Base-by-base conservation (phyloP, 2,329 filamentous ascomycete species). In the Monosporascus sp. region DNA sequence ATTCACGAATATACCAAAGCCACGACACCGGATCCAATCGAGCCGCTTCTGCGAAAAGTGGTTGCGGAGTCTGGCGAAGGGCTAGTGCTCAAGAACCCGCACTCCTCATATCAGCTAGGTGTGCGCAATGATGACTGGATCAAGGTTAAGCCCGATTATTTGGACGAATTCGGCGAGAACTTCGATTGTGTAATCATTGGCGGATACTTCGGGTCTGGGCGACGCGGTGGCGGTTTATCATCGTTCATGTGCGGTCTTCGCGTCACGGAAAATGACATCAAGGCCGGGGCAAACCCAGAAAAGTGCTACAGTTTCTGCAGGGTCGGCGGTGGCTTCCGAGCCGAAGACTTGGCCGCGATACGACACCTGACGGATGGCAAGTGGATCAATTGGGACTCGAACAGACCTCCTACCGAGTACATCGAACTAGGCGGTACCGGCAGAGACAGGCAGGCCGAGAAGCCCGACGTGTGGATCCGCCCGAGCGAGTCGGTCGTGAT, bases 91-190 rank as follows among this genome's bases (percentile, higher is more conserved):
- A 99, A 99, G 75, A 97, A 96, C 58, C 94, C 94, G 7, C 81
- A 87, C 5, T 96, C 92, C 0, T 81, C 84, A 64, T 99, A 99
- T 68, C 81, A 84, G 7, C 79, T 97, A 9, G 96, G 96, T 65
- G 89, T 90, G 61, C 87, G 94, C 48, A 94, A 95, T 64, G 90
- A 96, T 62, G 90, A 96, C 70, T 99, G 94, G 94, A 87, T 97
- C 73, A 99, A 99, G 69, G 92, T 99, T 8, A 99, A 99, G 65
- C 94, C 94, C 1, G 94, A 99, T 59, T 99, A 99, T 70, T 97
- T 97, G 92, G 86, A 86, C 2, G 93, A 96, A 58, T 96, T 94
- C 68, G 94, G 94, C 56, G 93, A 97, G 71, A 90, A 88, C 0
- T 82, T 99, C 3, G 94, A 99, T 67, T 91, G 91, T 60, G 75